Percentiles rank a stretch among this genome's conserved stretches.
These are phyloP conservation scores for Lippia alba DNA, from an alignment of 305 asterid genomes.

Conservation along the genomic window DNA sequence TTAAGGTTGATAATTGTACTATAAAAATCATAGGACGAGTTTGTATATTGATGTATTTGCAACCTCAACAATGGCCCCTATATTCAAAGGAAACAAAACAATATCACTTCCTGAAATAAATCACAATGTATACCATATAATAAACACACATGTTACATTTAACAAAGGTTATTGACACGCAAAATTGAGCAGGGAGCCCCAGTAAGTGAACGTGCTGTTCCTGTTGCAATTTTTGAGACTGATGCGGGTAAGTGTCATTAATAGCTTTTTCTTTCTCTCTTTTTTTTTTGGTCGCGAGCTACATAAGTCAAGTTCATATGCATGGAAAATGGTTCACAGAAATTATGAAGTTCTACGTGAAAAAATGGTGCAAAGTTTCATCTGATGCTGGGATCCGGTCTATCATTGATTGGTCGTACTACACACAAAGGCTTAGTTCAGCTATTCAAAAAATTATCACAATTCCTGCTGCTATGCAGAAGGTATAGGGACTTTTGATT, in stretches of 20 bases:
- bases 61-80: no score
- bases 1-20: not conserved
- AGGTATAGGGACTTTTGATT: slow-evolving; percentile 54
- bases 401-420: slow-evolving; percentile 98
- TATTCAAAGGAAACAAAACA: no score
- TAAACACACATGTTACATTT: no score
- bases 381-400: slow-evolving; percentile 94
- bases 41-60: no score
- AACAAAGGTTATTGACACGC: slow-evolving; percentile 28
- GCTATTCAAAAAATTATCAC: slow-evolving; percentile 94
- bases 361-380: slow-evolving; percentile 97
- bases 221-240: slow-evolving; percentile 98
- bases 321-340: slow-evolving; percentile 56
- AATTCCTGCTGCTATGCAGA: slow-evolving; percentile 99
- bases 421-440: slow-evolving; percentile 94
- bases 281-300: slow-evolving; percentile 25
- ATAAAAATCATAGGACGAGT: not conserved
- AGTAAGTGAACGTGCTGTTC: slow-evolving; percentile 98
- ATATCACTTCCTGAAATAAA: no score
- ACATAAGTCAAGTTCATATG: slow-evolving; percentile 36
- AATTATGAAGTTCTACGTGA: slow-evolving; percentile 83
- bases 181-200: slow-evolving; percentile 86
- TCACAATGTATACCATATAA: no score
- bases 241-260: slow-evolving; percentile 63
- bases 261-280: slow-evolving; percentile 12